These are phyloP conservation scores for Ormosia emarginata DNA, from an alignment of 306 rosid genomes.

Conservation along the genomic window DNA sequence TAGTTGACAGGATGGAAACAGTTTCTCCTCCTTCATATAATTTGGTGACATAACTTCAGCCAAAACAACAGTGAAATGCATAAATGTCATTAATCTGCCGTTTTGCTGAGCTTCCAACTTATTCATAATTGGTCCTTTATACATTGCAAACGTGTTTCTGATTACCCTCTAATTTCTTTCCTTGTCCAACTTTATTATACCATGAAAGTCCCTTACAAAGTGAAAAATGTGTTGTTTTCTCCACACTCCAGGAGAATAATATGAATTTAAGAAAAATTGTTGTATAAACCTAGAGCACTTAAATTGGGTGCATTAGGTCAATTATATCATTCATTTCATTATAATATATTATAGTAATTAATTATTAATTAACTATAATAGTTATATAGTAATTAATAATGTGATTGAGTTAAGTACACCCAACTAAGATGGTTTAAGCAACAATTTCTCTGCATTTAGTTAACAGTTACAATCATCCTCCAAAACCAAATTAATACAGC, in stretches of 20 bases:
- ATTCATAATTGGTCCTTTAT: background rate
- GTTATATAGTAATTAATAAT: no score
- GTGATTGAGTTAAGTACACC: no score
- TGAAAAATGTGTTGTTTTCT: background rate
- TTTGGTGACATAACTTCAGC: background rate
- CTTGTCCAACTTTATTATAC: background rate
- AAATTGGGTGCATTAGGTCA: no score
- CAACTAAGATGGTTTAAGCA: no score
- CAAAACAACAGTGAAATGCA: background rate
- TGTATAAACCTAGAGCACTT: no score
- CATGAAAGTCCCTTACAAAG: background rate
- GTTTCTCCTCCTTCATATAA: background rate
- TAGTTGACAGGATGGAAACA: background rate
- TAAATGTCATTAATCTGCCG: background rate
- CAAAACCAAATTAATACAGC: background rate
- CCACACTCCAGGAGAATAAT: background rate
- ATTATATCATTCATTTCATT: no score
- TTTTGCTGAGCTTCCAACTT: background rate
- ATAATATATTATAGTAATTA: no score
- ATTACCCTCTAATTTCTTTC: background rate
- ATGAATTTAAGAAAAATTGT: no score
- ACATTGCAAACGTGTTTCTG: background rate
- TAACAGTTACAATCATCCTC: background rate
- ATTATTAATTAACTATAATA: no score
- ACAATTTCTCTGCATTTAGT: background rate